A percentile compares a stretch with the other conserved stretches of the same genome.
These are phyloP conservation scores for Rhytidiadelphus loreus DNA, from an alignment of 225 moss, liverwort and hornwort species.

Conservation along the genomic window DNA sequence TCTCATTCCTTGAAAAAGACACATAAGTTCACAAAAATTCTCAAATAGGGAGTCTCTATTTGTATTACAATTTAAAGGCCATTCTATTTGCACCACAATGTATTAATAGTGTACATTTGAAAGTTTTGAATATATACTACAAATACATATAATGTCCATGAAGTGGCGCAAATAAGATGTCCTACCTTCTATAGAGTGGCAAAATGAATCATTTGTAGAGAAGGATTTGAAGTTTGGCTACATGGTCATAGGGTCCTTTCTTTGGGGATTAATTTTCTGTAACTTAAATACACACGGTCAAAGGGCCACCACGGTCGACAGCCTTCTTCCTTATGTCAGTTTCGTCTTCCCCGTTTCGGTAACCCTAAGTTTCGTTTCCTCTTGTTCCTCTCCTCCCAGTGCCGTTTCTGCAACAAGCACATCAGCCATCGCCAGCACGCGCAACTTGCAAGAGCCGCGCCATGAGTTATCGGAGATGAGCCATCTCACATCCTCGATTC, in stretches of 20 bases:
- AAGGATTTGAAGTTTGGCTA: neutral
- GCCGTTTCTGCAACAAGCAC: neutral
- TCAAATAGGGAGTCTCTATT: neutral
- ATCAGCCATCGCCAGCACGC: neutral
- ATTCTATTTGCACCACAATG: neutral
- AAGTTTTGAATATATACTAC: neutral
- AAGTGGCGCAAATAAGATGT: neutral
- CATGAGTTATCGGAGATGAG: neutral
- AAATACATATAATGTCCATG: neutral
- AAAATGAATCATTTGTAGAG: too few species aligned
- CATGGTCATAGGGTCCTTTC: neutral
- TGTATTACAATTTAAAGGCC: neutral
- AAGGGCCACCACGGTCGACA: neutral
- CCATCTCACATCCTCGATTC: too few species aligned
- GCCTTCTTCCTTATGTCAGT: neutral
- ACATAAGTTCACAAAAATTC: neutral
- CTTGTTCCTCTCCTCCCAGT: neutral
- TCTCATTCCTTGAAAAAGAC: neutral
- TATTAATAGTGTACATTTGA: neutral
- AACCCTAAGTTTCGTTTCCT: neutral
- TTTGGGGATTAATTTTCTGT: neutral
- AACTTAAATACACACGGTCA: neutral
- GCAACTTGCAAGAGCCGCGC: neutral
- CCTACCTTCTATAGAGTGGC: too few species aligned
- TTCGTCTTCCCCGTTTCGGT: neutral